Evolutionary conservation across 2,329 filamentous ascomycete species (phyloP), one percentile per base, ranked within the genome.

Genomic region (Beauveria sp.): DNA sequence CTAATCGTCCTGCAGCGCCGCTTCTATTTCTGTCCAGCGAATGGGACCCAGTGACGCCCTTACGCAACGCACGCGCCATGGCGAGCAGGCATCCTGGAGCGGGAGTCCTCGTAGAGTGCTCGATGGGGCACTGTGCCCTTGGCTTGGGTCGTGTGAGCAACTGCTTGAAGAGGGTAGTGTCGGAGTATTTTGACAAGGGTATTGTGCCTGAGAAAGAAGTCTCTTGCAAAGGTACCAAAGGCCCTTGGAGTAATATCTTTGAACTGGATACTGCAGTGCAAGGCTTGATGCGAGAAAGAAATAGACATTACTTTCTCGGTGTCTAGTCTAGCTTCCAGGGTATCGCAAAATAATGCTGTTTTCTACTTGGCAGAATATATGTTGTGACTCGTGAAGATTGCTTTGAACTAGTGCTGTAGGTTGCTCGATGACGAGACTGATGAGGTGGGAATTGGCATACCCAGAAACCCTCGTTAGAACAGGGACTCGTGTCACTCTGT

Each of bases 21-120:
- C 65, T 81, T 24, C 67, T 81, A 26, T 80, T 79, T 65, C 63
- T 81, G 4, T 72, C 74, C 16, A 77, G 74, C 55, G 63, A 70
- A 6, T 71, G 75, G 14, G 79, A 81, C 61, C 79, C 79, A n/a
- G 75, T 79, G 12, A 81, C 79, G 20, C 79, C 79, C 4, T 64
- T 77, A 42, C 54, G 54, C 60, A 73, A 62, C 73, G 78, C 68
- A 70, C 76, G 64, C 4, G 61, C 59, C 45, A 73, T 72, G 65
- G 58, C 66, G 16, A 53, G 12, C 40, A 18, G 22, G 1, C 66
- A 70, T 45, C 66, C 66, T 1, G 67, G 68, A 8, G 66, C 69
- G 0, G 62, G 62, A 9, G 60, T 71, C 5, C 60, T 70, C 4
- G 56, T 69, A 0, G 66, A 67, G 38, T 62, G 69, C 18, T 63